Conservation (phyloP, 495 filamentous ascomycete genomes). For the Aspergillus avenaceus region DNA sequence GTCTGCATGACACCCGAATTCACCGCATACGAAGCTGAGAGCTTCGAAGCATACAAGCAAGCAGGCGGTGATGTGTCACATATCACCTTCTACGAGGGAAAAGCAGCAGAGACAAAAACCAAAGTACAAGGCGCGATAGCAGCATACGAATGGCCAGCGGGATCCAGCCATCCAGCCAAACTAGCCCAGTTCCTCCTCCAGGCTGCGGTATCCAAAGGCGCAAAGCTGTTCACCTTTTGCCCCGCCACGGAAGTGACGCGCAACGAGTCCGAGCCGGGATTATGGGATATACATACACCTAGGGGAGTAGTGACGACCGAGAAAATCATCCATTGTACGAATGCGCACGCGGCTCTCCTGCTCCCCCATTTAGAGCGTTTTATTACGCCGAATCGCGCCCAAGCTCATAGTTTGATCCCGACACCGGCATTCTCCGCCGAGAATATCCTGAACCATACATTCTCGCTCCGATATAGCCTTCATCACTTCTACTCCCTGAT, state of each 20-base stretch:
- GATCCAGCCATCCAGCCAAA: slow-evolving; percentile 29
- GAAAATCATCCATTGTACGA: slow-evolving; percentile 28
- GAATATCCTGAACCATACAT: slow-evolving; percentile 17
- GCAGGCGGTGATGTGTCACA: slow-evolving; percentile 27
- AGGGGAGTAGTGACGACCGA: slow-evolving; percentile 18
- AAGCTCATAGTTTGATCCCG: slow-evolving; percentile 27
- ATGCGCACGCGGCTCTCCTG: slow-evolving; percentile 26
- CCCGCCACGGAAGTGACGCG: slow-evolving; percentile 16
- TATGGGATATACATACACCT: slow-evolving; percentile 23
- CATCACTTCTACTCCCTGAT: slow-evolving; percentile 30
- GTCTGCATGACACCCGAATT: slow-evolving; percentile 31
- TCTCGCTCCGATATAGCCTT: slow-evolving; percentile 27
- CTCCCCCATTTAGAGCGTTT: slow-evolving; percentile 21
- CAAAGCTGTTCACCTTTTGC: slow-evolving; percentile 23
- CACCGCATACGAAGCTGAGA: slow-evolving; percentile 22
- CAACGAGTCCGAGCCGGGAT: background rate
- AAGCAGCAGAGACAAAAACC: slow-evolving; percentile 19
- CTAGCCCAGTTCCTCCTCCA: slow-evolving; percentile 26
- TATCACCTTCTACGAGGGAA: slow-evolving; percentile 19
- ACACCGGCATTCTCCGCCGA: slow-evolving; percentile 13
- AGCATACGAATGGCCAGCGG: slow-evolving; percentile 32
- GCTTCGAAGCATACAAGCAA: slow-evolving; percentile 19
- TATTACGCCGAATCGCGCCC: slow-evolving; percentile 24
- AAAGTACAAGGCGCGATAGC: slow-evolving; percentile 21
- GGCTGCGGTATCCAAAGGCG: slow-evolving; percentile 17